Conservation (phyloP, 75 land plant genomes). For the Cunninghamia lanceolata region DNA sequence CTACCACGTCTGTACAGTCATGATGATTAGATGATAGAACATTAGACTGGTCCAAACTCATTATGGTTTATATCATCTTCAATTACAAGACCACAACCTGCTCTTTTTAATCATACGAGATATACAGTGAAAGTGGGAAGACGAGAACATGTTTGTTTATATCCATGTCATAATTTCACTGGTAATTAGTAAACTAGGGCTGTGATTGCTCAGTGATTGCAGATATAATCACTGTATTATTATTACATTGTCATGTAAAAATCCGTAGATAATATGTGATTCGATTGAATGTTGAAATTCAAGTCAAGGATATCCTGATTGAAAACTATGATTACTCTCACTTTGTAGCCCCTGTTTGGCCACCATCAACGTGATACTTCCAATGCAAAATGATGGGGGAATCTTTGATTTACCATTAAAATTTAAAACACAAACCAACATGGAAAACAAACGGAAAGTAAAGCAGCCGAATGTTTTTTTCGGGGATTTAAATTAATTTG, state of each 20-base stretch:
- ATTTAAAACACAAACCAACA: not conserved
- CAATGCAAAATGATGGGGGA: not conserved
- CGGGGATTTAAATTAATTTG: too few relatives aligned
- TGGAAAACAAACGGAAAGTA: not conserved
- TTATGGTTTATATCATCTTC: not conserved
- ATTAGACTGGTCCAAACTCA: slow-evolving; percentile 2
- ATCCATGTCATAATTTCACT: not conserved
- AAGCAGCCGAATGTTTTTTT: too few relatives aligned
- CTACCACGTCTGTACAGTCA: not conserved
- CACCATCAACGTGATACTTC: slow-evolving; percentile 3
- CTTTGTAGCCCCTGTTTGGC: not conserved
- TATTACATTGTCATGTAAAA: not conserved
- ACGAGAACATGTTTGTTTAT: not conserved
- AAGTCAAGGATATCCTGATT: not conserved
- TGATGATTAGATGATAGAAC: not conserved
- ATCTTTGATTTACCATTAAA: not conserved
- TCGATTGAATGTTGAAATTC: not conserved
- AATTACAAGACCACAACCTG: not conserved
- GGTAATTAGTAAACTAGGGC: not conserved
- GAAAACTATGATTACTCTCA: not conserved
- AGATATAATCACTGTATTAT: not conserved
- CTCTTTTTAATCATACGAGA: not conserved
- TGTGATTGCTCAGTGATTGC: not conserved
- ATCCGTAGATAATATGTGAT: not conserved
- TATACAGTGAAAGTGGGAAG: not conserved